phyloP scores from a whole-genome alignment of 2,329 filamentous ascomycete genomes.

The Cercospora janseana region DNA sequence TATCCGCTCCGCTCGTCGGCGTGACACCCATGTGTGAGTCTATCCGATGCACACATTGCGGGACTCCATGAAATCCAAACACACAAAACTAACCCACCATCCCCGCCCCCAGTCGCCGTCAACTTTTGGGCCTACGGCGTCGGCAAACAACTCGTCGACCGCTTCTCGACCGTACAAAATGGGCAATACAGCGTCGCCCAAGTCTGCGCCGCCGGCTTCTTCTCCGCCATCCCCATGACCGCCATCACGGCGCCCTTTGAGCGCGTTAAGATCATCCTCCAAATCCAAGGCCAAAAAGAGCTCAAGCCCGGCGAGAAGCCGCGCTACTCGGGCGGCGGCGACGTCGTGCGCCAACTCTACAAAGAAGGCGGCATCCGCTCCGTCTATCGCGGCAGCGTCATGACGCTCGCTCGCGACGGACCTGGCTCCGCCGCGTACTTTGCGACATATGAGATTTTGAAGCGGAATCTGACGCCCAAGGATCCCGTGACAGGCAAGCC shows the following conservation, averaged over 20 bases:
- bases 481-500: slow-evolving; percentile 69
- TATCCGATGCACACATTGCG: not conserved
- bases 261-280: slow-evolving; percentile 96
- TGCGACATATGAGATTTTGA: slow-evolving; percentile 94
- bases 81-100: slow-evolving; percentile 19
- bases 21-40: slow-evolving; percentile 98
- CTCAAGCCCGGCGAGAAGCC: slow-evolving; percentile 87
- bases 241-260: slow-evolving; percentile 98
- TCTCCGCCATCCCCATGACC: slow-evolving; percentile 97
- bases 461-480: slow-evolving; percentile 78
- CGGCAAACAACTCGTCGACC: slow-evolving; percentile 81
- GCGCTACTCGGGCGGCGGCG: slow-evolving; percentile 79
- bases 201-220: slow-evolving; percentile 89
- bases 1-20: slow-evolving; percentile 88
- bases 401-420: slow-evolving; percentile 90
- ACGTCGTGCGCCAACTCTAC: slow-evolving; percentile 93
- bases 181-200: slow-evolving; percentile 77
- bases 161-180: slow-evolving; percentile 64
- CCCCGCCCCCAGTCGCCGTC: slow-evolving; percentile 54
- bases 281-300: slow-evolving; percentile 89
- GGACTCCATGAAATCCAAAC: not conserved
- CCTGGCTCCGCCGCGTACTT: slow-evolving; percentile 95
- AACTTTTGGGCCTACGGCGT: slow-evolving; percentile 87
- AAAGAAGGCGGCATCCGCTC: slow-evolving; percentile 83
- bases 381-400: slow-evolving; percentile 86